Percentiles rank a stretch among this genome's conserved stretches.
Evolutionary conservation across 129 eudicot species (phyloP).

Genomic region (Oenanthe sinensis): DNA sequence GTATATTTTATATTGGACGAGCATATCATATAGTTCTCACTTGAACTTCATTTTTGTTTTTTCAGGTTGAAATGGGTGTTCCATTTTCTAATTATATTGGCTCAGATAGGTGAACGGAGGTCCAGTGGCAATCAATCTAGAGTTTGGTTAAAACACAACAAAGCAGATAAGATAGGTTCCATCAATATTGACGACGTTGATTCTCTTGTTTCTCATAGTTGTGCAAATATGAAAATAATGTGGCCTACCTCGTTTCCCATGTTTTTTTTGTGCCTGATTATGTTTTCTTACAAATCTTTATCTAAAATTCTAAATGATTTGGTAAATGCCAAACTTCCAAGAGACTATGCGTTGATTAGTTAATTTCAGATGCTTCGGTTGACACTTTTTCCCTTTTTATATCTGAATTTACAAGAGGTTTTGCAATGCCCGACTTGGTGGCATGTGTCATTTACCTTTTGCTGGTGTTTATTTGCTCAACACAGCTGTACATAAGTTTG

Average conservation of each 20-base stretch:
- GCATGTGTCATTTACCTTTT: neutral
- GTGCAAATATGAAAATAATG: neutral
- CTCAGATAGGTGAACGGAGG: neutral
- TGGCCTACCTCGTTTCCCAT: neutral
- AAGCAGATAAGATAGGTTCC: neutral
- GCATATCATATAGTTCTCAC: neutral
- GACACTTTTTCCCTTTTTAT: neutral
- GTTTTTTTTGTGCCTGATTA: neutral
- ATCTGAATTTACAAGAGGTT: neutral
- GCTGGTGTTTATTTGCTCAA: neutral
- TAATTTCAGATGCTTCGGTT: neutral
- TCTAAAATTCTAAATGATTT: neutral
- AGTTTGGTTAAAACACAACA: neutral
- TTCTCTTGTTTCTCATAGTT: neutral
- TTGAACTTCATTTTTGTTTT: neutral
- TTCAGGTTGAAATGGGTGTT: neutral
- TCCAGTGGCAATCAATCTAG: neutral
- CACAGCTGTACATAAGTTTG: no score
- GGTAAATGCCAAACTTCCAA: neutral
- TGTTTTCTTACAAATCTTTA: neutral
- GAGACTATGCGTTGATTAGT: neutral
- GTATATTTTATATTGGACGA: neutral
- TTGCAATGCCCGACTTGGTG: neutral
- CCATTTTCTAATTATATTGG: neutral
- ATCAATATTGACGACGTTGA: neutral